Evolutionary conservation across 768 basidiomycete genomes (phyloP).

Genomic region (Suillus subaureus): DNA sequence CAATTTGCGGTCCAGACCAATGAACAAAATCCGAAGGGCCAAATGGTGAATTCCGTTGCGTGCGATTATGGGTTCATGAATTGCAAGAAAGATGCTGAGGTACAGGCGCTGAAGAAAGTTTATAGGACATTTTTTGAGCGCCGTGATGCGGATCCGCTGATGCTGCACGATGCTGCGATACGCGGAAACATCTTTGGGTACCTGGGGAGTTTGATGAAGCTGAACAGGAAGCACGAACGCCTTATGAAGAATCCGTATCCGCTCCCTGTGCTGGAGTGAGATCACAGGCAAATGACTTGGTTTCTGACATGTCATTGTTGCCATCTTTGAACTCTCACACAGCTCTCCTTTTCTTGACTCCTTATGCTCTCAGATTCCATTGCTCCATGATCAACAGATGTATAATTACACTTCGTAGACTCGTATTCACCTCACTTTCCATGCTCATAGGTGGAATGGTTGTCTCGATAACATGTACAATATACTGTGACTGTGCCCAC

Average conservation of each 20-base stretch:
- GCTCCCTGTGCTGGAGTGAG: not conserved
- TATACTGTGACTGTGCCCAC: too few relatives aligned
- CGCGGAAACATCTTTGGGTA: constrained; percentile 34
- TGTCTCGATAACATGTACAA: not conserved
- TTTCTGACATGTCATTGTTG: not conserved
- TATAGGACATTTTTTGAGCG: constrained; percentile 36
- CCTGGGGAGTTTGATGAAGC: constrained; percentile 23
- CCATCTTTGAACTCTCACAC: not conserved
- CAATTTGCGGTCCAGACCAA: not conserved
- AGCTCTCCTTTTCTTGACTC: too few relatives aligned
- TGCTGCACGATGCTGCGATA: constrained; percentile 39
- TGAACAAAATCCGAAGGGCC: not conserved
- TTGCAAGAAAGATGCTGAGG: constrained; percentile 12
- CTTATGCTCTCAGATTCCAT: not conserved
- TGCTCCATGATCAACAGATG: not conserved
- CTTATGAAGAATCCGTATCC: constrained; percentile 37
- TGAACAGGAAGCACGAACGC: constrained; percentile 28
- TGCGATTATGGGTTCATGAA: constrained; percentile 21
- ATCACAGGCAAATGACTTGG: not conserved
- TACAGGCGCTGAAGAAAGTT: constrained; percentile 28
- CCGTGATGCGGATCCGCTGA: constrained; percentile 28
- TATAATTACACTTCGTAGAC: not conserved
- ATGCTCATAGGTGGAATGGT: not conserved
- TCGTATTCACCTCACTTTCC: too few relatives aligned
- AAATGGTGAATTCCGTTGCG: not conserved